These are phyloP conservation scores for Aspergillus sp. DNA, from an alignment of 2,329 filamentous ascomycete species.

Conservation along the genomic window DNA sequence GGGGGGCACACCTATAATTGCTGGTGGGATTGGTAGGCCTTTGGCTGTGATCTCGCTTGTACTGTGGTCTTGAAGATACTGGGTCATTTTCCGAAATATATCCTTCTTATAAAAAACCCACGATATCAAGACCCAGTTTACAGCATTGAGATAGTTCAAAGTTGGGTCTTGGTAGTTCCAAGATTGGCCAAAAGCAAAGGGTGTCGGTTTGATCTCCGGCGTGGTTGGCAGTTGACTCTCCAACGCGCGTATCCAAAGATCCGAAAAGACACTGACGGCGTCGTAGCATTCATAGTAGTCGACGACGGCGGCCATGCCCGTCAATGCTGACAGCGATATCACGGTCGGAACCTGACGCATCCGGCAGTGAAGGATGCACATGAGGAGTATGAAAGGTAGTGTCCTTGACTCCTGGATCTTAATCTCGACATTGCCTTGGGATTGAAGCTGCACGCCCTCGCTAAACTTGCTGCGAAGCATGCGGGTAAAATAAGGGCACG, in stretches of 20 bases:
- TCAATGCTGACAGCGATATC: not conserved
- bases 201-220: too few species aligned
- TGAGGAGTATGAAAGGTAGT: conserved; percentile 22
- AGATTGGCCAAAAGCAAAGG: too few species aligned
- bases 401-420: conserved; percentile 15
- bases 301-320: conserved; percentile 16
- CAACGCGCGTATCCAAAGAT: conserved; percentile 15
- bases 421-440: not conserved
- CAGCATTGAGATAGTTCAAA: not conserved
- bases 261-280: conserved; percentile 12
- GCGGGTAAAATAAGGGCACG: not conserved
- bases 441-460: not conserved
- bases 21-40: not conserved
- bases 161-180: too few species aligned
- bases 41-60: not conserved
- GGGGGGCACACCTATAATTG: not conserved
- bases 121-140: not conserved
- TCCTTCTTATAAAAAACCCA: not conserved
- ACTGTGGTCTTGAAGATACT: too few species aligned
- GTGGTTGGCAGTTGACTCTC: not conserved
- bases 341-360: conserved; percentile 6
- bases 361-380: conserved; percentile 21
- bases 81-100: not conserved
- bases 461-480: not conserved
- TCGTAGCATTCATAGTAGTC: conserved; percentile 25